phyloP scores from a whole-genome alignment of 495 filamentous ascomycete species.

The Arthonia radiata region DNA sequence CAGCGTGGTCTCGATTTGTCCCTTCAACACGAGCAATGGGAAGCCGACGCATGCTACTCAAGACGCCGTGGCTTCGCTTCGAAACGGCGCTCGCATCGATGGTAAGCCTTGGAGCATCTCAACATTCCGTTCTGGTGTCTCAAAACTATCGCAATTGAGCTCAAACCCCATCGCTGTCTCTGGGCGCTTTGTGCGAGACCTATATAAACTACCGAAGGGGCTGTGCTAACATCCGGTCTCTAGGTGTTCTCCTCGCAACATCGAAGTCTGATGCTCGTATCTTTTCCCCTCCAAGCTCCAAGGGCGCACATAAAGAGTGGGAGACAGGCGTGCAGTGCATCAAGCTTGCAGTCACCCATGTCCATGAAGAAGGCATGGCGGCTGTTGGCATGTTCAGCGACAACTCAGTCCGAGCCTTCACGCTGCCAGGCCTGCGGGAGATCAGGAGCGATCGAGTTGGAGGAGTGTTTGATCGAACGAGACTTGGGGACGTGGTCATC shows the following conservation, averaged over 20 bases:
- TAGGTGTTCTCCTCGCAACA: conserved; percentile 37
- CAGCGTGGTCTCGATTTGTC: conserved; percentile 45
- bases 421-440: conserved; percentile 67
- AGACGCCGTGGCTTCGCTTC: conserved; percentile 38
- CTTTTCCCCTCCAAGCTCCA: conserved; percentile 60
- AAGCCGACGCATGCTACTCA: conserved; percentile 51
- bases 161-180: no score
- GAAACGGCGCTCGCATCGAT: conserved; percentile 42
- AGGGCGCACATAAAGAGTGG: conserved; percentile 74
- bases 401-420: conserved; percentile 51
- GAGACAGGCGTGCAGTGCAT: conserved; percentile 63
- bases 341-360: conserved; percentile 45
- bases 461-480: conserved; percentile 42
- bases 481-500: conserved; percentile 40
- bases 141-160: no score
- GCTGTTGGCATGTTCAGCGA: conserved; percentile 67
- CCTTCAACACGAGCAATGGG: conserved; percentile 56
- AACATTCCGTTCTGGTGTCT: no score
- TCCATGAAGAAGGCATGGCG: conserved; percentile 46
- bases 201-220: no score
- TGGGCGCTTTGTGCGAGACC: no score
- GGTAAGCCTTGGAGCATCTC: no score
- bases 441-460: conserved; percentile 39
- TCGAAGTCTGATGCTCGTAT: conserved; percentile 53
- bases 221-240: no score